Evolutionary conservation across 1,284 basidiomycete species (phyloP), one percentile per base, ranked within the genome.

Genomic region (Psilocybe mexicana): DNA sequence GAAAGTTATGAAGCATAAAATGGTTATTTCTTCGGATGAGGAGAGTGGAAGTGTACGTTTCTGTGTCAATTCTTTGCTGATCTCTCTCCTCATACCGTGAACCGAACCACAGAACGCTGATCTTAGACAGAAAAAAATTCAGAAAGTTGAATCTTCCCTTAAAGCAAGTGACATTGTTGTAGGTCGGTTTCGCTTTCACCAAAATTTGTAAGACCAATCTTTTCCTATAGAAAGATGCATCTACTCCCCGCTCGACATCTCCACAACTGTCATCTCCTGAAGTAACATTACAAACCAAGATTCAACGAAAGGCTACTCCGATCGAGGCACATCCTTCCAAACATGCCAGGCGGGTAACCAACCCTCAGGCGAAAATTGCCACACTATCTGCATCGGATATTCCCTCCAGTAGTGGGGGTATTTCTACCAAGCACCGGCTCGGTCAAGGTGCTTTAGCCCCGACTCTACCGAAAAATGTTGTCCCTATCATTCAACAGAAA

Each of bases 361-460:
- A 67, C 52, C 62, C 66, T 25, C 69, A 70, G 50, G 54, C 43
- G 23, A 67, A 62, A 42, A 55, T 68, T 33, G 61, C 61, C 10
- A 54, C 52, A n/a, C 61, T 61, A 52, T 40, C 64, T 7, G 42
- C 62, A 11, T 54, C 61, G 2, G 57, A 58, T n/a, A 55, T 65
- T 12, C 59, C 66, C n/a, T 60, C 69, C 38, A 70, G 68, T 14
- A 74, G 71, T 54, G 74, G 73, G 8, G 38, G 38, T 40, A 72
- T 83, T 36, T 72, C 74, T 33, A 84, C 81, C 0, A 84, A 84
- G 62, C 77, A 81, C 50, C 75, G 80, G 2, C 64, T 84, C 8
- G 73, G 73, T 28, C 72, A 75, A 48, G 72, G 72, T n/a, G 74
- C 75, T 3, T 63, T 78, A 54, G 67, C 63, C 6, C 71, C 70